Base-by-base conservation (phyloP, 371 early-diverging fungal genomes). In the Circinella umbellata region DNA sequence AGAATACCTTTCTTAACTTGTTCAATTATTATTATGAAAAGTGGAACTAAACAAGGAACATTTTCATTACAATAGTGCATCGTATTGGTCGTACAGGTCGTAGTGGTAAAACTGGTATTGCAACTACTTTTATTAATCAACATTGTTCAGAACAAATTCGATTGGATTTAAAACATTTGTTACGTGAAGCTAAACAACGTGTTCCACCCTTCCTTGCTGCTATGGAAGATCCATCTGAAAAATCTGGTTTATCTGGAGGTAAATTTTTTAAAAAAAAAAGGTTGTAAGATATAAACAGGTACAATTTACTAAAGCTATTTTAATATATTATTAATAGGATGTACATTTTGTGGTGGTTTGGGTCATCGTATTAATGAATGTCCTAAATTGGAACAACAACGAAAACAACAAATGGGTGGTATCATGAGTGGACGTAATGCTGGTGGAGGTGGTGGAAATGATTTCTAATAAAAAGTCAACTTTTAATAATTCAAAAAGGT, bases 81-180 rank as follows among this genome's bases (percentile, higher is more conserved):
- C 87, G 99, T 63, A 98, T 99, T 70, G 99, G 69, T 51, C 51
- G 51, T 51, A 51, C 99, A n/a, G 99, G 99, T 69, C 96, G 99
- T 71, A 93, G 94, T 13, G 98, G 98, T 13, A 95, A 95, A 77
- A 96, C 97, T 0, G 99, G 99, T 59, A 84, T 95, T 4, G 96
- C 99, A 0, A 95, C 97, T 0, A 98, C 99, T 4, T 99, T 98
- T 82, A 95, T 99, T 74, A 96, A 96, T 73, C 90, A 86, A 54
- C 85, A 89, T 37, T 91, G 91, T 53, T 92, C 95, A 1, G 93
- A 95, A 69, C 95, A 95, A 66, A 94, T 97, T 69, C 81, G 95
- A 71, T 77, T 96, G 34, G 98, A 96, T 83, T 83, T 99, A 67
- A 96, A 98, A 78, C 94, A 97, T 68, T 81, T 98, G 59, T 79